Percentiles rank a stretch among this genome's conserved stretches.
These are phyloP conservation scores for Phoma sp. DNA, from an alignment of 2,329 filamentous ascomycete species.

Conservation along the genomic window DNA sequence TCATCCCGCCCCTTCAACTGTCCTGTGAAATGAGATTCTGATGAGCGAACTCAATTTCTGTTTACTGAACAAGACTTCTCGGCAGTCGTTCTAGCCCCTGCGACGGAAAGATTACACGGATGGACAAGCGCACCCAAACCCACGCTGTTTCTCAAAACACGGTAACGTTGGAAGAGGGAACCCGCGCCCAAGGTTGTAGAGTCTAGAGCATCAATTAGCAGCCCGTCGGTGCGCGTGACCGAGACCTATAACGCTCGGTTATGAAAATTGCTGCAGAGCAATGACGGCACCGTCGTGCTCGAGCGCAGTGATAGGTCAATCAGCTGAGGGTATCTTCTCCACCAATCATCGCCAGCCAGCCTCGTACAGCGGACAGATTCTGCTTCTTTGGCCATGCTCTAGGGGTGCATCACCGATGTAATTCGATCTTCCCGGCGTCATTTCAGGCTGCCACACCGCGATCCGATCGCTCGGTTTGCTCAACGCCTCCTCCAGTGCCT, in stretches of 20 bases:
- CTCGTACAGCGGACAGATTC: constrained; percentile 5
- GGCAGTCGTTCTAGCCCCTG: background rate
- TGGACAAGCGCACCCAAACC: background rate
- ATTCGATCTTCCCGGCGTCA: constrained; percentile 1
- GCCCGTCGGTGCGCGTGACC: background rate
- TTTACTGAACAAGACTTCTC: no score
- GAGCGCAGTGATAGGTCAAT: constrained; percentile 1
- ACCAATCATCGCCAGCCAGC: constrained; percentile 3
- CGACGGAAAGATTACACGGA: background rate
- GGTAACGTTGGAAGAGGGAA: background rate
- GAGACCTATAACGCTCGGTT: constrained; percentile 3
- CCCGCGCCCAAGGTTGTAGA: background rate
- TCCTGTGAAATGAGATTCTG: background rate
- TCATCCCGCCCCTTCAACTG: background rate
- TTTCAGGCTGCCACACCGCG: constrained; percentile 8
- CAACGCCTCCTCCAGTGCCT: background rate
- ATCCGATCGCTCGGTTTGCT: constrained; percentile 2
- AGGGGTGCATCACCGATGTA: background rate
- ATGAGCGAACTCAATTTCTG: no score
- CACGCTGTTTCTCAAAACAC: background rate
- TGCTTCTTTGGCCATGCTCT: constrained; percentile 6
- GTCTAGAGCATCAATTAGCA: background rate
- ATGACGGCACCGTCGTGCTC: background rate
- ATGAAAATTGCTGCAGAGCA: background rate
- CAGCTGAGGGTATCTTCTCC: background rate